Evolutionary conservation across 495 filamentous ascomycete genomes (phyloP), one percentile per base, ranked within the genome.

Genomic region (Bathelium albidoporum): DNA sequence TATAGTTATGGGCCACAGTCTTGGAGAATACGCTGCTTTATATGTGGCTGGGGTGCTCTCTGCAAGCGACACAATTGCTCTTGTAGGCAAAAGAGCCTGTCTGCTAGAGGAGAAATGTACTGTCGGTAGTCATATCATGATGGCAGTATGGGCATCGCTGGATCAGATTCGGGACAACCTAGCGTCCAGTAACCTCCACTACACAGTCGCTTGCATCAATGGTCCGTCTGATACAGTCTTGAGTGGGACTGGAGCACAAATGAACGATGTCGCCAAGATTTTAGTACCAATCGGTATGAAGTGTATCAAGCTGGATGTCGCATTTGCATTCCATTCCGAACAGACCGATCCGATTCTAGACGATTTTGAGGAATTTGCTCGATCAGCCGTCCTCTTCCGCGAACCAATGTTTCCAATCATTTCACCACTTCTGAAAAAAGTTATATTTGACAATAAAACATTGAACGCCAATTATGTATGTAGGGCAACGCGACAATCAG

Each of bases 281-380:
- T 58, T 75, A 1, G 3, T 53, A 22, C 31, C 53, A 0, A 29
- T 55, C 5, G 68, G 68, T 11, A 22, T 68, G 26, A 73, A 73
- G 62, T 66, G 43, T 2, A 59, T 81, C 0, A 84, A 83, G 66
- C 79, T 93, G 4, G 82, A 84, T 34, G 83, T 91, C 12, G 86
- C 88, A 31, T 92, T 84, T 61, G 89, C 88, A 14, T 93, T 90
- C 79, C 89, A 94, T 71, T 88, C 89, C 2, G 78, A 83, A 0
- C 90, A 92, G 68, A 85, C 91, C 26, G 87, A 91, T 18, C 79
- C 85, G 26, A 88, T 93, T 31, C 73, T 90, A 7, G 80, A 85
- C 7, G 78, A 81, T 0, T 88, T 91, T 52, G 84, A 88, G 63
- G 72, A 75, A 1, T 67, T 86, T 41, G 85, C 85, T 1, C 74